A percentile compares a stretch with the other conserved stretches of the same genome.
Conservation (phyloP, 1,284 basidiomycete genomes). For the Papiliotrema laurentii region DNA sequence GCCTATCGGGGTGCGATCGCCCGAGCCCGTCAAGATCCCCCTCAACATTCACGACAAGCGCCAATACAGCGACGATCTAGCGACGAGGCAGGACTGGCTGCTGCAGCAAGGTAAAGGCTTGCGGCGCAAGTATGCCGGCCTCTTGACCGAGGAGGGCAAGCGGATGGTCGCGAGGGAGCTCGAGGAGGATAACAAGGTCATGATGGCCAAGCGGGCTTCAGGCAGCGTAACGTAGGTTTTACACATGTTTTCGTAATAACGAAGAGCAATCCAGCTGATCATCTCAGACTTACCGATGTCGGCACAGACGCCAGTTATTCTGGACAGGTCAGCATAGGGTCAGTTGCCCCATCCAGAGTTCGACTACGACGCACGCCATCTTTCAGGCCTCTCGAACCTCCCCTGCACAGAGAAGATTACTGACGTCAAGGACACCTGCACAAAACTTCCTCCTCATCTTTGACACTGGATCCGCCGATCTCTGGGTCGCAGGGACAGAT, state of each 20-base stretch:
- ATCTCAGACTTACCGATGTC: slow-evolving; percentile 24
- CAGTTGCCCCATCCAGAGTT: slow-evolving; percentile 5
- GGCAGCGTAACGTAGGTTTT: not conserved
- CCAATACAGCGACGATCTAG: slow-evolving; percentile 28
- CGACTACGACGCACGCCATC: no score
- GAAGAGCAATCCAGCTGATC: slow-evolving; percentile 1
- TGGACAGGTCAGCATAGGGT: slow-evolving; percentile 35
- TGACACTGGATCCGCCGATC: slow-evolving; percentile 53
- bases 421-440: slow-evolving; percentile 43
- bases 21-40: not conserved
- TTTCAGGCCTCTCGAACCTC: slow-evolving; percentile 4
- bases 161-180: slow-evolving; percentile 15
- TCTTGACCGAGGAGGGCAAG: slow-evolving; percentile 22
- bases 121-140: slow-evolving; percentile 29
- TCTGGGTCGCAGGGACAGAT: slow-evolving; percentile 49
- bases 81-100: slow-evolving; percentile 29
- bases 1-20: not conserved
- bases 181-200: slow-evolving; percentile 6
- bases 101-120: slow-evolving; percentile 25
- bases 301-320: slow-evolving; percentile 43
- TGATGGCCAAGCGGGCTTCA: slow-evolving; percentile 5
- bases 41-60: slow-evolving; percentile 9
- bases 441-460: slow-evolving; percentile 51
- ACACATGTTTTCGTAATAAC: not conserved
- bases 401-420: slow-evolving; percentile 3